A percentile compares a stretch with the other conserved stretches of the same genome.
phyloP scores from a whole-genome alignment of 768 basidiomycete genomes.

The Lyophyllum atratum region DNA sequence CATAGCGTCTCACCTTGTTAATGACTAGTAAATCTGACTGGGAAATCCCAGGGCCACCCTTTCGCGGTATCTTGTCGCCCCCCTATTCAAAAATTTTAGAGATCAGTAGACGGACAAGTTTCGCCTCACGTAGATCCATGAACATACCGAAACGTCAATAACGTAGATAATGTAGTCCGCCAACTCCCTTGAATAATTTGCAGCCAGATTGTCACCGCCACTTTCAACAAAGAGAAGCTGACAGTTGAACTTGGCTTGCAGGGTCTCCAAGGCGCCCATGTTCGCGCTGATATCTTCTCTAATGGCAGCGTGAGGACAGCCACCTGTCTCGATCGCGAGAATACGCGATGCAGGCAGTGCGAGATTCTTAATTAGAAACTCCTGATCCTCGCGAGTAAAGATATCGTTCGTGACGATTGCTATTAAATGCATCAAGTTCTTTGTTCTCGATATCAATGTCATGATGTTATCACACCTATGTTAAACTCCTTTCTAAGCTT shows the following conservation, averaged over 20 bases:
- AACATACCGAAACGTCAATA: conserved; percentile 77
- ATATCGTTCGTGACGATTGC: conserved; percentile 99
- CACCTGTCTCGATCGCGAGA: conserved; percentile 95
- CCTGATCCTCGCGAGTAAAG: conserved; percentile 97
- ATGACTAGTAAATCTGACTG: conserved; percentile 93
- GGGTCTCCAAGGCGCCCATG: conserved; percentile 90
- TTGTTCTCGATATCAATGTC: neutral
- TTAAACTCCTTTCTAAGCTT: conserved; percentile 82
- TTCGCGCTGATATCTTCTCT: conserved; percentile 98
- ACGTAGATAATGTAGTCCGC: conserved; percentile 98
- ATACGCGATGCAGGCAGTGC: conserved; percentile 86
- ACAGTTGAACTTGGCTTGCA: conserved; percentile 89
- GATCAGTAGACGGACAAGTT: conserved; percentile 6
- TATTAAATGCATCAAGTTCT: conserved; percentile 26
- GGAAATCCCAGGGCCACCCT: conserved; percentile 97
- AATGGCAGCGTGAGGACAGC: conserved; percentile 98
- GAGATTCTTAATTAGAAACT: conserved; percentile 92
- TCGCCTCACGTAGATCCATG: neutral
- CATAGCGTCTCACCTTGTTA: conserved; percentile 71
- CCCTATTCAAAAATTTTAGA: conserved; percentile 48
- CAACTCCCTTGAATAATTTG: conserved; percentile 94
- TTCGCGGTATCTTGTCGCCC: conserved; percentile 97
- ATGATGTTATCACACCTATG: conserved; percentile 62
- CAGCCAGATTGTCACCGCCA: conserved; percentile 95
- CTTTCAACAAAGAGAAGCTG: conserved; percentile 95